Conservation (phyloP, 306 rosid species). For the Canavalia gladiata region DNA sequence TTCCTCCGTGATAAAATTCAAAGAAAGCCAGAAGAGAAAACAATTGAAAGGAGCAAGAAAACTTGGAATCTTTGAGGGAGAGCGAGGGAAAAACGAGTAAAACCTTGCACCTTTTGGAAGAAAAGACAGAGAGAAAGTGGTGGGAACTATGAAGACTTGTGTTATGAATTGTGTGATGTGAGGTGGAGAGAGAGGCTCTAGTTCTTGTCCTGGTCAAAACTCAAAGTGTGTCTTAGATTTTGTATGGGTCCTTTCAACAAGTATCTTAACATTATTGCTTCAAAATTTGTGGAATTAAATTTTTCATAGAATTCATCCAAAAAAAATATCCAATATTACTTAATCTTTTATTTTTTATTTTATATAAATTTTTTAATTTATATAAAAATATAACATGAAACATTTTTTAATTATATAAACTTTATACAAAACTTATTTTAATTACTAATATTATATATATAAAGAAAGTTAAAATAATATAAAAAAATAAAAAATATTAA, state of each 20-base stretch:
- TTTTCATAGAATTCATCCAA: too few species aligned
- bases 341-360: too few species aligned
- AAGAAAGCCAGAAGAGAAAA: slow-evolving; percentile 44
- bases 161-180: background rate
- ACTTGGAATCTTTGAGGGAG: slow-evolving; percentile 22
- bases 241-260: background rate
- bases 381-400: too few species aligned
- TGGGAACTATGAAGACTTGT: background rate
- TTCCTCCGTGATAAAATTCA: slow-evolving; percentile 8
- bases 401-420: too few species aligned
- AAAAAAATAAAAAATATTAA: too few species aligned
- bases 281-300: too few species aligned
- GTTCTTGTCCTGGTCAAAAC: slow-evolving; percentile 31
- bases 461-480: too few species aligned
- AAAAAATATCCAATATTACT: too few species aligned
- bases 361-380: too few species aligned
- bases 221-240: background rate
- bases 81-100: slow-evolving; percentile 35
- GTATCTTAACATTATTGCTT: too few species aligned
- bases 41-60: background rate
- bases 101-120: slow-evolving; percentile 54
- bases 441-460: too few species aligned
- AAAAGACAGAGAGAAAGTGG: slow-evolving; percentile 19
- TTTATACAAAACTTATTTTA: too few species aligned
- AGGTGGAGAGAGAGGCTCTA: background rate